These are phyloP conservation scores for Aurinia saxatilis DNA, from an alignment of 345 rosid species.

Conservation along the genomic window DNA sequence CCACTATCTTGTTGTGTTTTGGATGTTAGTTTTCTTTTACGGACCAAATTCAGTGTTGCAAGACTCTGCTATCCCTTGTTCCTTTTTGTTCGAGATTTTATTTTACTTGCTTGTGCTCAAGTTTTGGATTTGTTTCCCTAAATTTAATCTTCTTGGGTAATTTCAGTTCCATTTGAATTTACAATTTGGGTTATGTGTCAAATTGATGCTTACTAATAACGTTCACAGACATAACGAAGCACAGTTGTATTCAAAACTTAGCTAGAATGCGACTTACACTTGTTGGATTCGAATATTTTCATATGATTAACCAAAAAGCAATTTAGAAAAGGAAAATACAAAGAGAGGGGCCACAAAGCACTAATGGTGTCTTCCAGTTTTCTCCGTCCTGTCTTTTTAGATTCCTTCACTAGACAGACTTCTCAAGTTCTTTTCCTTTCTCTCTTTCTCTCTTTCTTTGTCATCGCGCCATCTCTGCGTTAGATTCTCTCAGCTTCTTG, in stretches of 20 bases:
- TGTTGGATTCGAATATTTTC: neutral
- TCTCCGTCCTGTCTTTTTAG: neutral
- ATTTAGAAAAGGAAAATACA: neutral
- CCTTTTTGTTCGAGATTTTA: neutral
- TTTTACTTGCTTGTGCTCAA: neutral
- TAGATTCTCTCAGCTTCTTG: neutral
- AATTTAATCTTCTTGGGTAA: neutral
- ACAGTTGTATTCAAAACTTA: too few species aligned
- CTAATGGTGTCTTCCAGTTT: neutral
- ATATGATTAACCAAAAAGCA: neutral
- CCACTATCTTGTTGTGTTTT: neutral
- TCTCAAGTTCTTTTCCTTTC: neutral
- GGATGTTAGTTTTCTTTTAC: constrained; percentile 7
- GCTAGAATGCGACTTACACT: too few species aligned
- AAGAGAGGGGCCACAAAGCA: constrained; percentile 3
- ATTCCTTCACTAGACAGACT: neutral
- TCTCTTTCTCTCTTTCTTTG: neutral
- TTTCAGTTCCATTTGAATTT: neutral
- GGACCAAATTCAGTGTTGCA: constrained; percentile 2
- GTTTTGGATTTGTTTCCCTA: neutral
- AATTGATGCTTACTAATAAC: too few species aligned
- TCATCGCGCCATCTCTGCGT: neutral
- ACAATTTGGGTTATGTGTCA: too few species aligned
- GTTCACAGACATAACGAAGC: too few species aligned
- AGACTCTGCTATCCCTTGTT: neutral